Evolutionary conservation across 2,329 filamentous ascomycete species (phyloP), one percentile per base, ranked within the genome.

Genomic region (Cylindrodendrum hubeiense): DNA sequence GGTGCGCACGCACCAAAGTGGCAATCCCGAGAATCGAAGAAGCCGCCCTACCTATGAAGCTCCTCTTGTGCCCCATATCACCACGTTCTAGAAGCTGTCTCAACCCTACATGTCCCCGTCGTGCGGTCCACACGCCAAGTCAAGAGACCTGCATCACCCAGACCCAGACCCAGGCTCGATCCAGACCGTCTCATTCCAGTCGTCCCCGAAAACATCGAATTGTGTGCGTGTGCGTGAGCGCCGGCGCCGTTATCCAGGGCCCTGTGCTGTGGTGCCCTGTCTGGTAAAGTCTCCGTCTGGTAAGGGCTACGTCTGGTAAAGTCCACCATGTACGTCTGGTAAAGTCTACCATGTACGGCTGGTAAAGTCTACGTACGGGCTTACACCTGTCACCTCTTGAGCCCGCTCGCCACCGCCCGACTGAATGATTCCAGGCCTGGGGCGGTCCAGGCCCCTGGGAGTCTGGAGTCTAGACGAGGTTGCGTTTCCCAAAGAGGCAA

Each of bases 391-490:
- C n/a, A n/a, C n/a, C n/a, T n/a, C n/a, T 21, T 13, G 19, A 24
- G 43, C 43, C 43, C 46, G 46, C 46, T 49, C 46, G 46, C 46
- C 46, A 49, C 46, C 46, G 46, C 46, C 44, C 10, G 44, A 26
- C n/a, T 13, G 12, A 43, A 43, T 17, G n/a, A 39, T n/a, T 9
- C 37, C 43, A 22, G 43, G 15, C 43, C 28, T 46, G 43, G 13
- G 26, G 26, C 24, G 46, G 46, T 49, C 46, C 26, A 49, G 46
- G 28, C 19, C 41, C 41, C 13, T 3, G 19, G 41, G 17, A n/a
- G 15, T 39, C 15, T n/a, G n/a, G 7, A 39, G 37, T n/a, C n/a
- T n/a, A 8, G 37, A 39, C 15, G 37, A 39, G 7, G 37, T 39
- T 22, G 41, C 10, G 17, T 10, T 49, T 28, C 46, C 46, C 26